Conservation (phyloP, 2,329 filamentous ascomycete genomes). For the Penicillium expansum region DNA sequence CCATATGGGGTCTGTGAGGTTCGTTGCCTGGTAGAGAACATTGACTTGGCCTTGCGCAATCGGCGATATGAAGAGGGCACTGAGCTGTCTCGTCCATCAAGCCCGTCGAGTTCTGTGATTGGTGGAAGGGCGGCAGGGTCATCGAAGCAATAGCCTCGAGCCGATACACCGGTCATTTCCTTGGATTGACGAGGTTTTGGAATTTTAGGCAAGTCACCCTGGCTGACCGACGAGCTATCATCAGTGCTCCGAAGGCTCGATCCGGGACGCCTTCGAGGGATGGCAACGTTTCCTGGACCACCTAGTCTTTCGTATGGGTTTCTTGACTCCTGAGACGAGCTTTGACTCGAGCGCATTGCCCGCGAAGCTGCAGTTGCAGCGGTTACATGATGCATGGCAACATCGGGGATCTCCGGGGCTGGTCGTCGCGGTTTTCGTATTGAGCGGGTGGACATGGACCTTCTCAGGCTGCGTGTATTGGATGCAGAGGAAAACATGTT, state of each 20-base stretch:
- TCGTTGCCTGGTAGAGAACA: constrained; percentile 44
- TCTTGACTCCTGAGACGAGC: constrained; percentile 27
- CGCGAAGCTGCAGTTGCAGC: constrained; percentile 40
- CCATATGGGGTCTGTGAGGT: constrained; percentile 23
- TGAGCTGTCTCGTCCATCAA: constrained; percentile 39
- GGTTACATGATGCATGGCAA: constrained; percentile 33
- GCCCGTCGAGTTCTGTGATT: constrained; percentile 32
- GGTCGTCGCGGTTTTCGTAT: constrained; percentile 31
- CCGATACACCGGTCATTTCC: background rate
- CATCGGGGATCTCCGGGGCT: constrained; percentile 30
- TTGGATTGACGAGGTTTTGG: constrained; percentile 6
- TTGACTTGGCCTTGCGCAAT: constrained; percentile 49
- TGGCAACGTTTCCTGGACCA: constrained; percentile 26
- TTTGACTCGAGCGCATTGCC: constrained; percentile 41
- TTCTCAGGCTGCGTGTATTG: constrained; percentile 33
- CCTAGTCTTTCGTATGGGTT: constrained; percentile 32
- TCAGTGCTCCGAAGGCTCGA: constrained; percentile 16
- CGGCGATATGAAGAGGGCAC: constrained; percentile 48
- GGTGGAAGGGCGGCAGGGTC: constrained; percentile 24
- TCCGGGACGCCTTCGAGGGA: constrained; percentile 25
- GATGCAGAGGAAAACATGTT: constrained; percentile 29
- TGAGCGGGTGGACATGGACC: constrained; percentile 41
- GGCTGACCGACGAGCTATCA: constrained; percentile 8
- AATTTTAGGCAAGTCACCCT: background rate
- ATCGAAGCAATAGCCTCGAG: constrained; percentile 9